Evolutionary conservation across 208 protist species (phyloP).

Genomic region (Wallacemonas sp.): DNA sequence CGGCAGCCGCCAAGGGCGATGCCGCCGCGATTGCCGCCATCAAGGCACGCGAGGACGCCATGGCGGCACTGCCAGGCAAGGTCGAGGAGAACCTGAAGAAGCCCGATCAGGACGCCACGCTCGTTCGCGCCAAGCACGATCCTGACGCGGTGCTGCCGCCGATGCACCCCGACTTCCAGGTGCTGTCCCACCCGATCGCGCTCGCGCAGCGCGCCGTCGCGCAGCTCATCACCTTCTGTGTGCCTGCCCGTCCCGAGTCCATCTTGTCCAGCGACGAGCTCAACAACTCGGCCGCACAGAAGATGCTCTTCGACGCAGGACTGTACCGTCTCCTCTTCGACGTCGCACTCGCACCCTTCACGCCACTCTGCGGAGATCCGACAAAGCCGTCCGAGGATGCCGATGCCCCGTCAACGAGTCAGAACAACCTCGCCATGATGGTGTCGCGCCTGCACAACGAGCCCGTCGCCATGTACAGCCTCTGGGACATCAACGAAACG

Average conservation of each 20-base stretch:
- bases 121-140: constrained; percentile 17
- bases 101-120: constrained; percentile 27
- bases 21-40: constrained; percentile 15
- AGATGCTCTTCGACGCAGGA: constrained; percentile 67
- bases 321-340: constrained; percentile 76
- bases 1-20: constrained; percentile 25
- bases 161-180: constrained; percentile 24
- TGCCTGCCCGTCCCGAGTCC: constrained; percentile 38
- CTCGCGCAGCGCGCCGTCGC: constrained; percentile 49
- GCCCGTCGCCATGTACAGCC: constrained; percentile 14
- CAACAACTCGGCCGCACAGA: constrained; percentile 56
- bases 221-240: constrained; percentile 72
- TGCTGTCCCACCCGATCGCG: constrained; percentile 40
- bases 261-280: constrained; percentile 54
- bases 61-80: constrained; percentile 3
- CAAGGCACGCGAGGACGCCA: constrained; percentile 14
- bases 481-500: constrained; percentile 11
- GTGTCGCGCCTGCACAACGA: neutral
- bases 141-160: constrained; percentile 1
- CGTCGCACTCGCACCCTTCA: constrained; percentile 65
- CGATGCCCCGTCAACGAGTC: neutral
- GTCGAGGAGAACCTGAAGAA: constrained; percentile 23
- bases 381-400: neutral
- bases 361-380: constrained; percentile 26
- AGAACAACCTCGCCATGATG: constrained; percentile 4